phyloP scores from a whole-genome alignment of 768 basidiomycete genomes.

The Boletus fagicola region DNA sequence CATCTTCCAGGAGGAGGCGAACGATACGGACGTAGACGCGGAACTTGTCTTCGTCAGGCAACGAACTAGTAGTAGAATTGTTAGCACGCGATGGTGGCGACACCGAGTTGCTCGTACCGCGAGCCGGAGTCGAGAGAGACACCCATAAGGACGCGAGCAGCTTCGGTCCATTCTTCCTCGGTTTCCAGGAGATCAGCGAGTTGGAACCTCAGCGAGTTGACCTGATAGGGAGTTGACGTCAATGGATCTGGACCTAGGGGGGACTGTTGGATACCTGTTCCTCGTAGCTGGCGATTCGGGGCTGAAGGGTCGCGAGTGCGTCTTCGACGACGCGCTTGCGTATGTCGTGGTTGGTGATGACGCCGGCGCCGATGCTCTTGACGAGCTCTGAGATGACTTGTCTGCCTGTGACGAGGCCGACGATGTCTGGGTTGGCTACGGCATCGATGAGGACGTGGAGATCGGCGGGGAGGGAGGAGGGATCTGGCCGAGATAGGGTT shows the following conservation, averaged over 20 bases:
- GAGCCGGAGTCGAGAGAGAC: conserved; percentile 90
- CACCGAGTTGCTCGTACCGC: conserved; percentile 48
- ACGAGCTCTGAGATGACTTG: conserved; percentile 87
- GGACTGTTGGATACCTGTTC: conserved; percentile 71
- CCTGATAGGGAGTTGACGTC: conserved; percentile 43
- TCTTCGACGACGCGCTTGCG: conserved; percentile 75
- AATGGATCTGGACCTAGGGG: neutral
- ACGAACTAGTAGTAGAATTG: conserved; percentile 39
- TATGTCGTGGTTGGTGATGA: conserved; percentile 51
- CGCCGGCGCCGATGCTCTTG: conserved; percentile 57
- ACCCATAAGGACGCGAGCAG: conserved; percentile 88
- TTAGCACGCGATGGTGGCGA: conserved; percentile 4
- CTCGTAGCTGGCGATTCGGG: conserved; percentile 87
- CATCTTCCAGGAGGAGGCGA: conserved; percentile 90
- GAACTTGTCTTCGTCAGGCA: conserved; percentile 83
- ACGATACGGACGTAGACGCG: conserved; percentile 92
- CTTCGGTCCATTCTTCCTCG: conserved; percentile 92
- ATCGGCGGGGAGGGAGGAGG: conserved; percentile 46
- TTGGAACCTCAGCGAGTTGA: conserved; percentile 78
- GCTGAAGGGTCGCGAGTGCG: conserved; percentile 66
- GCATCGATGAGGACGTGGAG: conserved; percentile 74
- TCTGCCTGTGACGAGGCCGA: conserved; percentile 84
- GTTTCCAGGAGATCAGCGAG: conserved; percentile 87
- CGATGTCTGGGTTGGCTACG: conserved; percentile 77
- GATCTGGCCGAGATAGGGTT: conserved; percentile 53